Base-by-base conservation (phyloP, 2,329 filamentous ascomycete species). In the Alternaria sp. region DNA sequence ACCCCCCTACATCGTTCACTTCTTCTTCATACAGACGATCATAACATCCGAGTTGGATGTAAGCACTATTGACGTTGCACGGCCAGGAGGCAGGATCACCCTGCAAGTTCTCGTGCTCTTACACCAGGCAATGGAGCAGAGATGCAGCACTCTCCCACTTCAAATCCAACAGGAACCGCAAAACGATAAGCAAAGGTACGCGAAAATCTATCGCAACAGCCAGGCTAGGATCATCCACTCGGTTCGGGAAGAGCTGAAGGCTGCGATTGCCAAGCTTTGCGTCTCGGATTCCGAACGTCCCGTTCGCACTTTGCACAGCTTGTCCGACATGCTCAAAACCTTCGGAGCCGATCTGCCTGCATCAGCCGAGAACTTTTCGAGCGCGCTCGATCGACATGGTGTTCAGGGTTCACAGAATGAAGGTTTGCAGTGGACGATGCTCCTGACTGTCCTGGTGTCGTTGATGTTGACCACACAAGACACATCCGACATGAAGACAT, bases 171-270 rank as follows among this genome's bases (percentile, higher is more conserved):
- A 34, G 2, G 12, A 49, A 3, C 65, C 65, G 5, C 48, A 48
- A 3, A 83, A 81, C 61, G 46, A 66, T 3, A 81, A 76, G 56
- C 81, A 83, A 67, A 69, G 64, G 27, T 78, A 78, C 46, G 81
- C 81, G 3, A 75, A 74, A 38, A 78, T 81, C 7, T 84, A 83
- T 63, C 78, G 82, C 20, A 72, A 79, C 45, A 74, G 79, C 7
- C 82, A 84, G 66, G 70, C 71, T 2, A 67, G 57, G 3, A 70
- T 76, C 52, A 66, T 78, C 20, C 65, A 74, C 41, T 57, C 64
- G 8, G 66, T 75, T 4, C 64, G 66, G 5, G 14, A 28, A 7
- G 70, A 76, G 54, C 70, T 76, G 10, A 45, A 68, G 28, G 58
- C 59, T 22, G 64, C 63, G 2, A 38, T 73, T 34, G 18, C 57